Conservation (phyloP, 768 basidiomycete species). For the Trametes maxima region DNA sequence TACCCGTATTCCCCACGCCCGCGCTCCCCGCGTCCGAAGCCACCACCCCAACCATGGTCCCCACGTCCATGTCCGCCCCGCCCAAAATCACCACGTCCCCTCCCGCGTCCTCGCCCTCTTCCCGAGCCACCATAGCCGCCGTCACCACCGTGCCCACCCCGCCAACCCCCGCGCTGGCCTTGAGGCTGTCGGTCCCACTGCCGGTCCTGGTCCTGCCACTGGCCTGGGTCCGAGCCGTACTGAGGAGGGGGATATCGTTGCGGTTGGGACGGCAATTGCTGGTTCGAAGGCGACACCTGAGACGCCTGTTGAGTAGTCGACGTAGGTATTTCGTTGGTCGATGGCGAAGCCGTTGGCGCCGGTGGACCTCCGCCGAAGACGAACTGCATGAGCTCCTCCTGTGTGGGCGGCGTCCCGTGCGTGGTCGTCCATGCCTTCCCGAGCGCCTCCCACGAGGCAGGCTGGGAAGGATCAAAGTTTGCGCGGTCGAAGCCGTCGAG, state of each 20-base stretch:
- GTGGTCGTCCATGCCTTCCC: conserved; percentile 77
- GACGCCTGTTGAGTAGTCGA: neutral
- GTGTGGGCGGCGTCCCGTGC: conserved; percentile 66
- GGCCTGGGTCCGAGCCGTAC: neutral
- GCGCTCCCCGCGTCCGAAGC: conserved; percentile 2
- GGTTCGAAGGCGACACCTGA: neutral
- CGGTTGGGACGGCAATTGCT: neutral
- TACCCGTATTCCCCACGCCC: conserved; percentile 25
- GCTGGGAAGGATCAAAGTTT: conserved; percentile 72
- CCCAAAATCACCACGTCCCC: conserved; percentile 28
- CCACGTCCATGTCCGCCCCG: conserved; percentile 8
- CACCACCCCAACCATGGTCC: neutral
- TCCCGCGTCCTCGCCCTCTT: conserved; percentile 27
- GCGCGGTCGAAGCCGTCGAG: conserved; percentile 70
- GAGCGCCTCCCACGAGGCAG: conserved; percentile 79
- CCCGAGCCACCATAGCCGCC: neutral
- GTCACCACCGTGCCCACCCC: conserved; percentile 21
- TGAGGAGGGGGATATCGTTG: neutral
- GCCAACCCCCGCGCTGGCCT: conserved; percentile 26
- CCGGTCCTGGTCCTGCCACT: conserved; percentile 1
- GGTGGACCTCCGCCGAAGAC: conserved; percentile 40
- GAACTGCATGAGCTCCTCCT: conserved; percentile 78
- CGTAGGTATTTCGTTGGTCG: neutral
- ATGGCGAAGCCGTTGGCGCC: neutral
- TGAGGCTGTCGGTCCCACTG: conserved; percentile 1